Percentiles rank a stretch among this genome's conserved stretches.
These are phyloP conservation scores for Xylaria bambusicola DNA, from an alignment of 495 filamentous ascomycete genomes.

Conservation along the genomic window DNA sequence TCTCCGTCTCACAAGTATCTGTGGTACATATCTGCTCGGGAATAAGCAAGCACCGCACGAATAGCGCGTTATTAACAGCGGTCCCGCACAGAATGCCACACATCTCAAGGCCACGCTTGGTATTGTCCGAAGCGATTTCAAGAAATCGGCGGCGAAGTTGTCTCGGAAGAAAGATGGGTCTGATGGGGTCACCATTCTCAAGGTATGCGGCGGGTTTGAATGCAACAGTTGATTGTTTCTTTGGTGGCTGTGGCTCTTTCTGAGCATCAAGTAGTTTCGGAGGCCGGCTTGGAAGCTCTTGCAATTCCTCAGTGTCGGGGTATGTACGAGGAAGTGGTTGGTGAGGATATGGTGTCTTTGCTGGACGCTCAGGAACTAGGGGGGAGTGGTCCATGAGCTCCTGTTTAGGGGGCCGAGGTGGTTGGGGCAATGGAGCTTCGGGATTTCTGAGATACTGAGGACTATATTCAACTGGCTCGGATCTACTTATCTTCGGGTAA, in stretches of 20 bases:
- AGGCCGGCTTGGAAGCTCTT: slow-evolving; percentile 36
- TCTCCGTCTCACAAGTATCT: slow-evolving; percentile 91
- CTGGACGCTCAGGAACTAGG: slow-evolving; percentile 25
- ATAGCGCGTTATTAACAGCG: slow-evolving; percentile 86
- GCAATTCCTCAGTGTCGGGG: slow-evolving; percentile 9
- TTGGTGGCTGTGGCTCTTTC: slow-evolving; percentile 19
- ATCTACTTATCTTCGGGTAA: slow-evolving; percentile 53
- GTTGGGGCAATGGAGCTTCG: slow-evolving; percentile 27
- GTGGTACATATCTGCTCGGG: slow-evolving; percentile 86
- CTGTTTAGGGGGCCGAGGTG: slow-evolving; percentile 51
- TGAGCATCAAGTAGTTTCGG: slow-evolving; percentile 38
- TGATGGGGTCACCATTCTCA: slow-evolving; percentile 82
- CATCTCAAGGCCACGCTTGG: slow-evolving; percentile 79
- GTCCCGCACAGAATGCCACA: slow-evolving; percentile 94
- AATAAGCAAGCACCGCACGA: slow-evolving; percentile 84
- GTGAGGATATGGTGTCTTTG: slow-evolving; percentile 27
- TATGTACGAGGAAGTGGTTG: background rate
- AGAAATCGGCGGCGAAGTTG: slow-evolving; percentile 74
- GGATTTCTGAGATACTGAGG: slow-evolving; percentile 18
- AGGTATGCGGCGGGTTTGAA: slow-evolving; percentile 86
- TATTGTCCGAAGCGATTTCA: slow-evolving; percentile 70
- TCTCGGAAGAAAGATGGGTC: slow-evolving; percentile 83
- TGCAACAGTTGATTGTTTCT: slow-evolving; percentile 47
- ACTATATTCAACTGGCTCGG: slow-evolving; percentile 45
- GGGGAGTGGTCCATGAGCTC: slow-evolving; percentile 9